phyloP scores from a whole-genome alignment of 2,329 filamentous ascomycete species.

The Epichloe baconii region DNA sequence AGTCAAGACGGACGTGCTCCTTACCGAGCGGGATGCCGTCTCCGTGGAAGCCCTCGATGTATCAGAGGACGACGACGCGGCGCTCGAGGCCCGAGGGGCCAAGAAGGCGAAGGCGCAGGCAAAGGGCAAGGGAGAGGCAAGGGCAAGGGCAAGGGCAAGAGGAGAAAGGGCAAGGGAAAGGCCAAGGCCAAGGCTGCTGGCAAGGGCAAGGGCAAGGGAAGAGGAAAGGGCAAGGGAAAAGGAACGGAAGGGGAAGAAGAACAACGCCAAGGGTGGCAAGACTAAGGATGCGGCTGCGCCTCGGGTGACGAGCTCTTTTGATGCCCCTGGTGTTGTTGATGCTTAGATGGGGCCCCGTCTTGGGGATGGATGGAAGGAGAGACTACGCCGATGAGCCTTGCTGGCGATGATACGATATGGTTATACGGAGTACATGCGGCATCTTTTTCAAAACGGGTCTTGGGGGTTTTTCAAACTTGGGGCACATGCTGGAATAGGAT shows the following conservation, averaged over 20 bases:
- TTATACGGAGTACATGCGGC: no score
- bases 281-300: background rate
- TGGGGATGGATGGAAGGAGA: no score
- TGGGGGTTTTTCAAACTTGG: no score
- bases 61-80: background rate
- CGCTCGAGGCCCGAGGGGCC: background rate
- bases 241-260: background rate
- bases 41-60: background rate
- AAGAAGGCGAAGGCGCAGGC: background rate
- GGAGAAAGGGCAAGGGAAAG: background rate
- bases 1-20: background rate
- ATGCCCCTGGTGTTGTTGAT: conserved; percentile 1
- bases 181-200: background rate
- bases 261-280: background rate
- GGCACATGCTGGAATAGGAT: no score
- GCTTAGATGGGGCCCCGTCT: background rate
- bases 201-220: background rate
- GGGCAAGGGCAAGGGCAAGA: background rate
- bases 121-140: background rate
- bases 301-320: background rate
- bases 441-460: no score
- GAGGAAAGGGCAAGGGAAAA: background rate
- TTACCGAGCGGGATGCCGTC: background rate
- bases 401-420: no score
- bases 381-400: no score